Percentiles rank a stretch among this genome's conserved stretches.
Conservation (phyloP, 805 yeast species). For the Ogataea ganodermae region DNA sequence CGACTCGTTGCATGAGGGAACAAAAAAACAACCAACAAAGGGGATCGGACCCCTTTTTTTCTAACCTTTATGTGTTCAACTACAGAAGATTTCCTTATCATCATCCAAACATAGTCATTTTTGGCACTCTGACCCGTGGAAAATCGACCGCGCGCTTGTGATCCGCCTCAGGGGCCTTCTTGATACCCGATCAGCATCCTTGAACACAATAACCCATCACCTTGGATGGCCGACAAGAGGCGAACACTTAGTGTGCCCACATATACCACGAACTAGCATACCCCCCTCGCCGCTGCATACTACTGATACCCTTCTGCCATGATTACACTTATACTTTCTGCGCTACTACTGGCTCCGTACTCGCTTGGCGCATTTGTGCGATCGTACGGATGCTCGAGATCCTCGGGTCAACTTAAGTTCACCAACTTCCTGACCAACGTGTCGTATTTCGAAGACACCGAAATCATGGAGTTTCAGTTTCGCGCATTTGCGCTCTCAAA, state of each 20-base stretch:
- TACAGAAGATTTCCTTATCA: too few species aligned
- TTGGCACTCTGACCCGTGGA: not conserved
- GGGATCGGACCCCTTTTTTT: too few species aligned
- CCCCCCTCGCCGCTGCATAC: not conserved
- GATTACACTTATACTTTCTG: not conserved
- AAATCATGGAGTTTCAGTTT: slow-evolving; percentile 19
- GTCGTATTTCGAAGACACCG: slow-evolving; percentile 17
- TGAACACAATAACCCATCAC: not conserved
- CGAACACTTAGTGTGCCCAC: too few species aligned
- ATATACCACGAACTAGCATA: not conserved
- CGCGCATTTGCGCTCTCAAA: slow-evolving; percentile 23
- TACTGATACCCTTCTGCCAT: not conserved
- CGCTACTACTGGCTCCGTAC: not conserved
- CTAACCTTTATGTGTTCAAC: too few species aligned
- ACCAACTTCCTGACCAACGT: slow-evolving; percentile 24
- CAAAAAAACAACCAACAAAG: too few species aligned
- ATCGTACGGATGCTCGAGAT: slow-evolving; percentile 10
- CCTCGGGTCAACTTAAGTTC: slow-evolving; percentile 2
- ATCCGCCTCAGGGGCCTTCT: not conserved
- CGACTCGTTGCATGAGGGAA: not conserved
- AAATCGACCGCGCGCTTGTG: not conserved
- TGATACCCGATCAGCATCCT: not conserved
- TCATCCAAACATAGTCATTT: not conserved
- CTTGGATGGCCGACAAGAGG: too few species aligned
- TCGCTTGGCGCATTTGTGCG: slow-evolving; percentile 20